phyloP scores from a whole-genome alignment of 768 basidiomycete genomes.

The Dacryopinax primogenitus region DNA sequence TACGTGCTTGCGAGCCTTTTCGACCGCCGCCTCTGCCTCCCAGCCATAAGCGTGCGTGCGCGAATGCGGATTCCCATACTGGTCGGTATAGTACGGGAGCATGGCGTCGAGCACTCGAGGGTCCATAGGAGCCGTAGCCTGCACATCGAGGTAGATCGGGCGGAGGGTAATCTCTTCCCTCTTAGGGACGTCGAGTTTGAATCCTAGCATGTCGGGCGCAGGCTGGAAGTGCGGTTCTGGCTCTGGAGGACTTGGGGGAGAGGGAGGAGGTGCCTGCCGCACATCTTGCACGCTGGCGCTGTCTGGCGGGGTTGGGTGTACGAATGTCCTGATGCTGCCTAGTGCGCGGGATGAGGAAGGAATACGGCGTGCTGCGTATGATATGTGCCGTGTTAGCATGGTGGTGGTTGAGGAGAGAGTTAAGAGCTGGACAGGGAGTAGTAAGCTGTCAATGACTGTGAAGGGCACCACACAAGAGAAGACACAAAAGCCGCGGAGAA shows the following conservation, averaged over 20 bases:
- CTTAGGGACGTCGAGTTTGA: slow-evolving; percentile 58
- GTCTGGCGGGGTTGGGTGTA: background rate
- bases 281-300: slow-evolving; percentile 4
- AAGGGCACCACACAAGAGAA: no score
- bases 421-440: no score
- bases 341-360: background rate
- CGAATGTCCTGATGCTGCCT: background rate
- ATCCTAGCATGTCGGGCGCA: slow-evolving; percentile 62
- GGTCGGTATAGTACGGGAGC: slow-evolving; percentile 89
- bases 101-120: slow-evolving; percentile 93
- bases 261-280: background rate
- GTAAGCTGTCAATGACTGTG: background rate
- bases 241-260: background rate
- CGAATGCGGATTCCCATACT: slow-evolving; percentile 95
- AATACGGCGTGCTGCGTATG: background rate
- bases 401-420: background rate
- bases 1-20: slow-evolving; percentile 81
- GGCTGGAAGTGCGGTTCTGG: slow-evolving; percentile 10
- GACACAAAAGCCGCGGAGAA: no score
- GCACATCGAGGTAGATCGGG: slow-evolving; percentile 97
- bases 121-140: slow-evolving; percentile 97
- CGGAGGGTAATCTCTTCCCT: slow-evolving; percentile 48
- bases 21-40: slow-evolving; percentile 94
- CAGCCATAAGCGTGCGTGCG: slow-evolving; percentile 98
- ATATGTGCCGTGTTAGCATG: background rate